Evolutionary conservation across 352 stramenopile genomes (phyloP).

Genomic region (Pythium periplocum): DNA sequence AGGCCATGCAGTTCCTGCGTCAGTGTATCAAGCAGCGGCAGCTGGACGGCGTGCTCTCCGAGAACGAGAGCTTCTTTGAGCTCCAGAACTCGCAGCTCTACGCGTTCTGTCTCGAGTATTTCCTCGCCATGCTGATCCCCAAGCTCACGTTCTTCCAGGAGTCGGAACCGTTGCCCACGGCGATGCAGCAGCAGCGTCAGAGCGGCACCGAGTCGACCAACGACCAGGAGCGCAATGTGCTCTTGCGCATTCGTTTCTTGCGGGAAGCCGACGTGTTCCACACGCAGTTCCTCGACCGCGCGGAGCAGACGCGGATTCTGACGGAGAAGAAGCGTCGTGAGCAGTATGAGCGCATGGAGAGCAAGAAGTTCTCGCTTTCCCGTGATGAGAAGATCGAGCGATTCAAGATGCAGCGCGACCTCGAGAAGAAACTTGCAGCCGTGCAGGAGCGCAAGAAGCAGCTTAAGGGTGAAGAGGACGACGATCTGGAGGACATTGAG

Average conservation of each 20-base stretch:
- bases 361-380: conserved; percentile 54
- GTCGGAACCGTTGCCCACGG: conserved; percentile 1
- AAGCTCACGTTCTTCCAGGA: conserved; percentile 76
- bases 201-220: conserved; percentile 4
- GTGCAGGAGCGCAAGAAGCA: conserved; percentile 43
- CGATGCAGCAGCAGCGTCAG: neutral
- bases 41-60: conserved; percentile 53
- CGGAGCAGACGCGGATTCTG: conserved; percentile 53
- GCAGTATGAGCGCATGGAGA: conserved; percentile 73
- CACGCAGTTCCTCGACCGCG: conserved; percentile 70
- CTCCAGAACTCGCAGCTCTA: conserved; percentile 80
- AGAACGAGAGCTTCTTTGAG: conserved; percentile 78
- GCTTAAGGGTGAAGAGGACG: conserved; percentile 41
- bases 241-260: conserved; percentile 56
- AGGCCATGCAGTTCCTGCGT: conserved; percentile 24
- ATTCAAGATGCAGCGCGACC: conserved; percentile 71
- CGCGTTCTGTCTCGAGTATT: conserved; percentile 77
- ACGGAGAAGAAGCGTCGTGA: conserved; percentile 62
- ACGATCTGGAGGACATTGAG: conserved; percentile 72
- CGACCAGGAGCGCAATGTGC: conserved; percentile 58
- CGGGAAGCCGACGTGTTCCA: conserved; percentile 73
- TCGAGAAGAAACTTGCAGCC: conserved; percentile 61
- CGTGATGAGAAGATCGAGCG: conserved; percentile 80
- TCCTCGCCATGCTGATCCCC: conserved; percentile 65
- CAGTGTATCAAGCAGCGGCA: conserved; percentile 52